Conservation (phyloP, 768 basidiomycete genomes). For the Hericium rajendrae region DNA sequence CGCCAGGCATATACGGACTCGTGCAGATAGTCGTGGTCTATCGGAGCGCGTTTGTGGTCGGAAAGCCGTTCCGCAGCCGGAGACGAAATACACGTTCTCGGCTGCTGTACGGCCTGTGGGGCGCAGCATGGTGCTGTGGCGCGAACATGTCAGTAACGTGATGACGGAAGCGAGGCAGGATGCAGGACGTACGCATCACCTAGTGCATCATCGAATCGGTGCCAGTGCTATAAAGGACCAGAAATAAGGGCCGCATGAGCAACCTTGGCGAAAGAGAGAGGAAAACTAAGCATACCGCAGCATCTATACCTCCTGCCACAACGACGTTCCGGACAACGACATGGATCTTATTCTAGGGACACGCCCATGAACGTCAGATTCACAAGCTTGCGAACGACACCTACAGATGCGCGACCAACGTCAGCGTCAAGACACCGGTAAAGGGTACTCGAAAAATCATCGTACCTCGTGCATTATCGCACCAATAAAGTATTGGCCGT, state of each 20-base stretch:
- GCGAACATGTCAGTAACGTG: neutral
- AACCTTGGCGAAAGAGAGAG: neutral
- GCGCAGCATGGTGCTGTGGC: neutral
- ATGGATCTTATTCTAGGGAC: neutral
- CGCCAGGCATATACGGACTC: neutral
- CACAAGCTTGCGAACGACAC: neutral
- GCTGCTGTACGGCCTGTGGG: neutral
- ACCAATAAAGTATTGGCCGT: neutral
- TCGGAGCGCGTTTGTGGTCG: neutral
- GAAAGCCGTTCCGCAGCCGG: neutral
- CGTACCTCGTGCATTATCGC: neutral
- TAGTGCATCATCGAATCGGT: neutral
- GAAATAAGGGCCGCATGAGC: neutral
- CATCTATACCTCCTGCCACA: neutral
- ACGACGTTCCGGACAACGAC: neutral
- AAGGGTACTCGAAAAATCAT: neutral
- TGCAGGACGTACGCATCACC: neutral
- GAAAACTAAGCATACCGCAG: neutral
- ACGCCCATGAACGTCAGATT: constrained; percentile 1
- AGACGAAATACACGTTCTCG: neutral
- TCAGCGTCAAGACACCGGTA: neutral
- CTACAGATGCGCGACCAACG: neutral
- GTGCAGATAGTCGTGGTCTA: neutral
- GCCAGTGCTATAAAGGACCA: neutral
- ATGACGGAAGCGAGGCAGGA: neutral